Percentiles rank a stretch among this genome's conserved stretches.
These are phyloP conservation scores for Raddia guianensis DNA, from an alignment of 176 grass and related monocot genomes.

Conservation along the genomic window DNA sequence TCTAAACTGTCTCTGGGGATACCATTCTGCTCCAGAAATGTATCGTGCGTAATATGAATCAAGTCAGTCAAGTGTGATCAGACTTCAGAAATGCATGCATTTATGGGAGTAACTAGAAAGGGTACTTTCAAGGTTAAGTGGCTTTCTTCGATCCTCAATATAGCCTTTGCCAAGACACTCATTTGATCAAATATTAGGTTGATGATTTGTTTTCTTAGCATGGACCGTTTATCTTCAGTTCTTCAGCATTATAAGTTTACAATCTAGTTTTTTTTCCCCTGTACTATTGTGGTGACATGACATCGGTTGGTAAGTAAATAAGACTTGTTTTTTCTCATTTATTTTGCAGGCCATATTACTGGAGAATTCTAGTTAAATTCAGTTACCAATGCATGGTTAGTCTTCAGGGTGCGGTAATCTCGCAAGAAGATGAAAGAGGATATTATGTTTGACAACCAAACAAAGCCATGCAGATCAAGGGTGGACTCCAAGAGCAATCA, in stretches of 20 bases:
- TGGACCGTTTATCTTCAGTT: background rate
- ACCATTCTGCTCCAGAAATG: background rate
- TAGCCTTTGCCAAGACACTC: background rate
- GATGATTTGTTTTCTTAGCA: conserved; percentile 3
- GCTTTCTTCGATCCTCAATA: background rate
- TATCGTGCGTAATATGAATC: background rate
- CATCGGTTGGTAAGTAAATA: background rate
- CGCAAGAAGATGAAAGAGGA: conserved; percentile 80
- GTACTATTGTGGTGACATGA: background rate
- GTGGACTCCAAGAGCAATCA: conserved; percentile 60
- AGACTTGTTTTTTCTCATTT: background rate
- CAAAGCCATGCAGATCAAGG: conserved; percentile 81
- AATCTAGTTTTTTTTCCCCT: background rate
- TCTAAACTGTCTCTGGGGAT: background rate
- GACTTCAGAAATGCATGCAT: background rate
- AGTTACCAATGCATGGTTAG: conserved; percentile 35
- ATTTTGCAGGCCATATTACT: conserved; percentile 40
- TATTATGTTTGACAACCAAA: conserved; percentile 89
- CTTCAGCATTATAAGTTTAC: conserved; percentile 3
- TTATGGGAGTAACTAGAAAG: background rate
- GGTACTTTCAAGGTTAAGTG: background rate
- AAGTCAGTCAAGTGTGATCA: background rate
- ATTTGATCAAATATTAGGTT: background rate
- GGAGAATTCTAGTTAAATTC: conserved; percentile 1
- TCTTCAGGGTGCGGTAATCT: background rate